phyloP scores from a whole-genome alignment of 495 filamentous ascomycete species.

The Talaromyces thailandensis region DNA sequence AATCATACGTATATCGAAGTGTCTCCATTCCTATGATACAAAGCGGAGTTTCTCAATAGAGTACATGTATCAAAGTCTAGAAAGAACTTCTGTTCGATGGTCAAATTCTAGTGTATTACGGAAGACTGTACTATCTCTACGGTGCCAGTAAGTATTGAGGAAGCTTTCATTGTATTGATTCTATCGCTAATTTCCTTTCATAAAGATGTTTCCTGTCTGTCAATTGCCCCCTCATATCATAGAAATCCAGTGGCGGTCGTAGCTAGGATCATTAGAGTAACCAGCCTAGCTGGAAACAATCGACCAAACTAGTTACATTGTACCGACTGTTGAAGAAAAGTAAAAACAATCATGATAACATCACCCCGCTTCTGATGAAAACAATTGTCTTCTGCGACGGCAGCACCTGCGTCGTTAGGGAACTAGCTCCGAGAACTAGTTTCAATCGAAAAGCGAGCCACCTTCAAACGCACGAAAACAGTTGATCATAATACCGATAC shows the following conservation, averaged over 20 bases:
- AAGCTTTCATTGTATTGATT: background rate
- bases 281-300: background rate
- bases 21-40: no score
- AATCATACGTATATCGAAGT: no score
- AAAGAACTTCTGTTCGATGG: no score
- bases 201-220: background rate
- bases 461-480: background rate
- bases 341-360: background rate
- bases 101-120: background rate
- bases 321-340: background rate
- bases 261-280: slow-evolving; percentile 1
- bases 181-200: background rate
- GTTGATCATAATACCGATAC: background rate
- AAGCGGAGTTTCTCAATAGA: no score
- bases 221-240: background rate
- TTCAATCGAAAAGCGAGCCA: background rate
- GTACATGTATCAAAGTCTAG: no score
- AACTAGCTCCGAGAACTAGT: background rate
- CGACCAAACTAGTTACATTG: slow-evolving; percentile 1
- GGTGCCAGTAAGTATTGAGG: background rate
- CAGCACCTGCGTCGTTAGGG: background rate
- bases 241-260: background rate
- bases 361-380: background rate
- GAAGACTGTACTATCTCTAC: background rate
- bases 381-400: background rate